These are phyloP conservation scores for Carex kokanica DNA, from an alignment of 176 grass and related monocot species.

Conservation along the genomic window DNA sequence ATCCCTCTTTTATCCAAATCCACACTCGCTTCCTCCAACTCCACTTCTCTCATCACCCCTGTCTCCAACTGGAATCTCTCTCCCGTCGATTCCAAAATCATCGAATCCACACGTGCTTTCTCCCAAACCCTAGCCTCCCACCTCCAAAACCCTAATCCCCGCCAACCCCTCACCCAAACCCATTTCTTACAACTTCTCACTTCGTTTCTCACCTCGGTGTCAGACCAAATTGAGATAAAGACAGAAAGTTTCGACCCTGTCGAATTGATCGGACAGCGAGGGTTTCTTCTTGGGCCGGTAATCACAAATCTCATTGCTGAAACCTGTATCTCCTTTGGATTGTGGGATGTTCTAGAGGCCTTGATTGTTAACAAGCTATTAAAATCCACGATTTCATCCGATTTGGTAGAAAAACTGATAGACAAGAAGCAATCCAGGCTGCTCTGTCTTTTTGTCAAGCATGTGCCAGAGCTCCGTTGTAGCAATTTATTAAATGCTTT, in stretches of 20 bases:
- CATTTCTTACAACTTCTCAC: conserved; percentile 36
- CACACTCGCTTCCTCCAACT: conserved; percentile 17
- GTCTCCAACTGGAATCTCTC: conserved; percentile 54
- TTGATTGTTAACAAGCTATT: conserved; percentile 43
- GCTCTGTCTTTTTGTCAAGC: conserved; percentile 51
- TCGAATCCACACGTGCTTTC: conserved; percentile 33
- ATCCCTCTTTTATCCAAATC: conserved; percentile 20
- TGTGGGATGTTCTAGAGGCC: conserved; percentile 41
- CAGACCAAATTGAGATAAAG: conserved; percentile 33
- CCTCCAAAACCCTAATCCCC: conserved; percentile 27
- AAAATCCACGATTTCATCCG: conserved; percentile 24
- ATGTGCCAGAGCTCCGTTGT: conserved; percentile 53
- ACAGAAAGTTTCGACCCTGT: neutral
- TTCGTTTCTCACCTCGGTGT: conserved; percentile 38
- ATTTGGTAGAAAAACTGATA: conserved; percentile 42
- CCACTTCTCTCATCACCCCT: conserved; percentile 26
- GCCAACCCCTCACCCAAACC: conserved; percentile 13
- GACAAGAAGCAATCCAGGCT: conserved; percentile 33
- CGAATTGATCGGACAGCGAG: conserved; percentile 22
- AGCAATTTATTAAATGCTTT: conserved; percentile 51
- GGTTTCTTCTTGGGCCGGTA: conserved; percentile 34
- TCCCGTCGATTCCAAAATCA: conserved; percentile 37
- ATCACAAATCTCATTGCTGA: conserved; percentile 40
- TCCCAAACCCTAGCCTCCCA: conserved; percentile 19
- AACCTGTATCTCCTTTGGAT: conserved; percentile 18